phyloP scores from a whole-genome alignment of 208 protist species.

The Acanthamoeba culbertsoni region DNA sequence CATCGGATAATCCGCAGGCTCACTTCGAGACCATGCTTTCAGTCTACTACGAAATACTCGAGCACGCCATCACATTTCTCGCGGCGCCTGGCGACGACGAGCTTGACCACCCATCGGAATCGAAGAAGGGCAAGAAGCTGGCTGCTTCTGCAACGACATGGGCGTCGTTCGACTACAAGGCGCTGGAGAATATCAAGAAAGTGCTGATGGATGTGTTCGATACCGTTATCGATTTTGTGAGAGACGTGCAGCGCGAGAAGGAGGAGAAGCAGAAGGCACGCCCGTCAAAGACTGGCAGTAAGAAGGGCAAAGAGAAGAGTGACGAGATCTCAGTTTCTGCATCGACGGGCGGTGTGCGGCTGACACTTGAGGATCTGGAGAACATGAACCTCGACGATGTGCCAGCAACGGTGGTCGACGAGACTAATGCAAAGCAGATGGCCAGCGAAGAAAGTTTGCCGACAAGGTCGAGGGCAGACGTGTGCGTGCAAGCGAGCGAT shows the following conservation, averaged over 20 bases:
- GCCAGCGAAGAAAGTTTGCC: neutral
- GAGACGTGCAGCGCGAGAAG: neutral
- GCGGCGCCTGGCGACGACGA: neutral
- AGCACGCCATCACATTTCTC: slow-evolving; percentile 54
- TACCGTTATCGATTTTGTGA: slow-evolving; percentile 26
- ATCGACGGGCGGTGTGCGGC: neutral
- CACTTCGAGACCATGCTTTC: slow-evolving; percentile 18
- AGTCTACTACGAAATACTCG: slow-evolving; percentile 36
- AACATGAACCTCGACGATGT: neutral
- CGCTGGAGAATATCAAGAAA: slow-evolving; percentile 1
- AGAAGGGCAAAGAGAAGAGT: neutral
- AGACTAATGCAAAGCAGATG: neutral
- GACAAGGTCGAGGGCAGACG: neutral
- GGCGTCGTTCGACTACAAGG: neutral
- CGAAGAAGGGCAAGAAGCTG: neutral
- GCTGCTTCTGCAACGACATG: neutral
- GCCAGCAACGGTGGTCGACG: neutral
- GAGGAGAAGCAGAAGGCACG: neutral
- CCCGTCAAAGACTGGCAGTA: neutral
- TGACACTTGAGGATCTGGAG: slow-evolving; percentile 15
- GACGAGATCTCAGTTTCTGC: neutral
- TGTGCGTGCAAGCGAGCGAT: neutral
- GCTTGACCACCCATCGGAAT: neutral
- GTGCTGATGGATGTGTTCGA: slow-evolving; percentile 33
- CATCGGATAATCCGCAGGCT: neutral